phyloP scores from a whole-genome alignment of 371 early-diverging fungal species.

The Haplosporangium sp. region DNA sequence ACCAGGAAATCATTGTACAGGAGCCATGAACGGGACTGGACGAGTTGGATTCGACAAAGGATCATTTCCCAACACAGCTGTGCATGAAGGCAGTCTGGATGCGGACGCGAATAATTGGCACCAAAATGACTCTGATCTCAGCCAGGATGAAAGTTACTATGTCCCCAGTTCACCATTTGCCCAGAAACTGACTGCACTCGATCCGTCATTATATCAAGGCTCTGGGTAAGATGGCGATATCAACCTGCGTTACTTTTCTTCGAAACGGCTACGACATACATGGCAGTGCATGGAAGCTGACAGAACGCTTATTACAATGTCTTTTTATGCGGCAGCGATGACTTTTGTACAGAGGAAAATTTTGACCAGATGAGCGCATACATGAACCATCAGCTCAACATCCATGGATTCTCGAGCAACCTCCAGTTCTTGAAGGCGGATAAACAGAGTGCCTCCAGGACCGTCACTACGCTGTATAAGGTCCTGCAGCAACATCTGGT shows the following conservation, averaged over 20 bases:
- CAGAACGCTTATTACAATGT: not conserved
- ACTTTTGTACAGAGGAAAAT: conserved; percentile 43
- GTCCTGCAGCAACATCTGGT: conserved; percentile 51
- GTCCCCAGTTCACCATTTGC: conserved; percentile 37
- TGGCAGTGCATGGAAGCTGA: not conserved
- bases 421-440: conserved; percentile 38
- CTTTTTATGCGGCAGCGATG: conserved; percentile 22
- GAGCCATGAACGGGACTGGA: conserved; percentile 5
- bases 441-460: conserved; percentile 30
- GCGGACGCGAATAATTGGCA: conserved; percentile 10
- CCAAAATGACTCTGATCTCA: conserved; percentile 27
- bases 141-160: conserved; percentile 44
- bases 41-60: not conserved
- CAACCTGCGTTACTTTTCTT: no score
- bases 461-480: conserved; percentile 43
- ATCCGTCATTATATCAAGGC: conserved; percentile 42
- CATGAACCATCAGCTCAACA: conserved; percentile 41
- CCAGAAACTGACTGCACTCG: conserved; percentile 23
- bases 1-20: not conserved
- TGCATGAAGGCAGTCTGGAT: conserved; percentile 1
- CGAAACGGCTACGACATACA: no score
- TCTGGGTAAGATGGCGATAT: conserved; percentile 25
- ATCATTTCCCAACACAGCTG: not conserved
- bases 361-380: conserved; percentile 47
- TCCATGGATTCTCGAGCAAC: conserved; percentile 39